A percentile compares a stretch with the other conserved stretches of the same genome.
Conservation (phyloP, 805 yeast species). For the Pichia sporocuriosa region DNA sequence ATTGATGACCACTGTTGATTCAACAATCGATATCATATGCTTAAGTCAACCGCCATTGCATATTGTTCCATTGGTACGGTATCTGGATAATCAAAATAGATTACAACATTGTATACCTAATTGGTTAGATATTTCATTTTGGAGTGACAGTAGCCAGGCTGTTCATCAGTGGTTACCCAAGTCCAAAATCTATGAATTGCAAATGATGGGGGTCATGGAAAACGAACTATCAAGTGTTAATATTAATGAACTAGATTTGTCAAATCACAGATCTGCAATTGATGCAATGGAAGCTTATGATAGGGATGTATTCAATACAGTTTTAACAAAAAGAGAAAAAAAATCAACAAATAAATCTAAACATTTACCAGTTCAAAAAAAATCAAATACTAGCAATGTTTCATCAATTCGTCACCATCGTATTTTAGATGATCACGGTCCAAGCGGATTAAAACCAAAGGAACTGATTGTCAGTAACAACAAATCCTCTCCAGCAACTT, state of each 20-base stretch:
- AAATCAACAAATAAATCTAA: not conserved
- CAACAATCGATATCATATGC: slow-evolving; percentile 84
- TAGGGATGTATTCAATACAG: slow-evolving; percentile 38
- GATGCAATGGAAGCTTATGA: slow-evolving; percentile 71
- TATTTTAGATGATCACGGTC: not conserved
- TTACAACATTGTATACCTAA: slow-evolving; percentile 78
- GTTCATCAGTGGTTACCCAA: slow-evolving; percentile 80
- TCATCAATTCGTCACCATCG: not conserved
- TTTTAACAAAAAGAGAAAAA: slow-evolving; percentile 1
- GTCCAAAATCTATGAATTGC: slow-evolving; percentile 89
- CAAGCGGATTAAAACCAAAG: slow-evolving; percentile 18
- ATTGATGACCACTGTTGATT: slow-evolving; percentile 68
- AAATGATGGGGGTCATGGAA: slow-evolving; percentile 98
- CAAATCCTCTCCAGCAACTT: slow-evolving; percentile 28
- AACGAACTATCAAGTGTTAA: slow-evolving; percentile 70
- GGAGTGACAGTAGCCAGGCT: slow-evolving; percentile 51
- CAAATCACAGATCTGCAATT: slow-evolving; percentile 33
- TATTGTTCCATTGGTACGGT: slow-evolving; percentile 82
- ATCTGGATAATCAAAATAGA: slow-evolving; percentile 43
- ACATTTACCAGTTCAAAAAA: not conserved
- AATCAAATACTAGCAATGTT: not conserved
- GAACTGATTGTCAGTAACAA: slow-evolving; percentile 17
- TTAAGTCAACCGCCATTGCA: slow-evolving; percentile 88
- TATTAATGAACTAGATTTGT: slow-evolving; percentile 48
- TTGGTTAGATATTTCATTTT: slow-evolving; percentile 93